Conservation (phyloP, 148 eudicot genomes). For the Chenopodium berlandieri region DNA sequence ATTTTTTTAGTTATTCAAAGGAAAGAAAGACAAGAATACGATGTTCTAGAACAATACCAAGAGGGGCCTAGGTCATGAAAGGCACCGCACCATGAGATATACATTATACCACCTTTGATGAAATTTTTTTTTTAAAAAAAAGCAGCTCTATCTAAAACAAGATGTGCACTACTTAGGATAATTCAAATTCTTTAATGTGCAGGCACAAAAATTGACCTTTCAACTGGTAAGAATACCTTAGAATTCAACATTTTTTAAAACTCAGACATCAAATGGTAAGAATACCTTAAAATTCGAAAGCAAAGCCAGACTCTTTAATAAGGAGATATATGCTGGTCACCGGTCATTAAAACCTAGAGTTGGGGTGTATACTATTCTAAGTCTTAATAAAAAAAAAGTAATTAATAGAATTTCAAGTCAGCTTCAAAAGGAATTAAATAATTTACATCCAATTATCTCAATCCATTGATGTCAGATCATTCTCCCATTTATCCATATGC, state of each 20-base stretch:
- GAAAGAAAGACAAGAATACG: neutral
- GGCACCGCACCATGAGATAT: neutral
- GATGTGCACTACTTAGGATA: neutral
- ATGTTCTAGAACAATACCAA: no score
- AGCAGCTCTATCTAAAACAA: neutral
- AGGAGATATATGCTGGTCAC: neutral
- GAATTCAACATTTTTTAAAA: no score
- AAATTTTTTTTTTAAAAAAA: no score
- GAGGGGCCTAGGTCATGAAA: neutral
- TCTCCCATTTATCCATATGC: neutral
- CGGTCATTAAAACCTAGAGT: no score
- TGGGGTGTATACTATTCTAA: no score
- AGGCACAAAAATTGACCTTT: no score
- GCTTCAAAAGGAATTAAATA: neutral
- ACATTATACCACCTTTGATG: neutral
- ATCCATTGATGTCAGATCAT: neutral
- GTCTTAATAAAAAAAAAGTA: no score
- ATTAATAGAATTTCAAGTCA: no score
- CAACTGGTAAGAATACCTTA: no score
- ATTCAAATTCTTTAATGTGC: no score
- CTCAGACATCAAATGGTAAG: neutral
- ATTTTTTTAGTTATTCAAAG: neutral
- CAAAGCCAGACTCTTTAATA: neutral
- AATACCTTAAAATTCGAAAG: neutral
- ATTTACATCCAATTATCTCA: neutral